A percentile compares a stretch with the other conserved stretches of the same genome.
Conservation (phyloP, 2,329 filamentous ascomycete species). For the Fusarium zealandicum region DNA sequence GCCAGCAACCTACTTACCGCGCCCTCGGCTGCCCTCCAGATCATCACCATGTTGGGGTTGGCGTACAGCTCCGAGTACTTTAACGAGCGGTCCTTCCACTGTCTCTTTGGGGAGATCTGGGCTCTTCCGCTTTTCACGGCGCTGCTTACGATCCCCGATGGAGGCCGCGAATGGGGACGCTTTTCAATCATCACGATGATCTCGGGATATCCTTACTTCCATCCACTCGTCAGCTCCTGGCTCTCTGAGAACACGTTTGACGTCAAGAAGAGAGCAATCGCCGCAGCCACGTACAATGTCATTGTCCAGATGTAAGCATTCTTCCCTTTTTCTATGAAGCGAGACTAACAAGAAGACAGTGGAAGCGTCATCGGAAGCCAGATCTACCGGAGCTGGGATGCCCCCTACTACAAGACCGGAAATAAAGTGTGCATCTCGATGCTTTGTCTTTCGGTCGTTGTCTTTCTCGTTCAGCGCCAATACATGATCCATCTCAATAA, state of each 20-base stretch:
- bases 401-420: conserved; percentile 63
- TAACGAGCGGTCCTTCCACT: conserved; percentile 61
- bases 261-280: conserved; percentile 57
- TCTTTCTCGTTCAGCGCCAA: conserved; percentile 59
- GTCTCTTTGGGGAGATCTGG: conserved; percentile 61
- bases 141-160: conserved; percentile 56
- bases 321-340: too few species aligned
- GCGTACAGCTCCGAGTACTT: conserved; percentile 63
- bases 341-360: conserved; percentile 25
- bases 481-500: conserved; percentile 55
- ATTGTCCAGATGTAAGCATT: conserved; percentile 51
- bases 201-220: conserved; percentile 64
- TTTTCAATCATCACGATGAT: conserved; percentile 61
- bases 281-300: conserved; percentile 57
- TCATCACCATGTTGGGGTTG: conserved; percentile 61
- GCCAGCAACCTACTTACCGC: conserved; percentile 69
- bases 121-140: conserved; percentile 59
- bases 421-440: conserved; percentile 65
- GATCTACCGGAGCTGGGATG: conserved; percentile 60
- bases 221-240: conserved; percentile 61
- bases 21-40: conserved; percentile 63
- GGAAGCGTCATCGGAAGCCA: conserved; percentile 53
- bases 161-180: conserved; percentile 58
- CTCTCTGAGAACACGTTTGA: conserved; percentile 58
- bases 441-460: conserved; percentile 54